Base-by-base conservation (phyloP, 176 grass and related monocot genomes). In the Eragrostis curvula region DNA sequence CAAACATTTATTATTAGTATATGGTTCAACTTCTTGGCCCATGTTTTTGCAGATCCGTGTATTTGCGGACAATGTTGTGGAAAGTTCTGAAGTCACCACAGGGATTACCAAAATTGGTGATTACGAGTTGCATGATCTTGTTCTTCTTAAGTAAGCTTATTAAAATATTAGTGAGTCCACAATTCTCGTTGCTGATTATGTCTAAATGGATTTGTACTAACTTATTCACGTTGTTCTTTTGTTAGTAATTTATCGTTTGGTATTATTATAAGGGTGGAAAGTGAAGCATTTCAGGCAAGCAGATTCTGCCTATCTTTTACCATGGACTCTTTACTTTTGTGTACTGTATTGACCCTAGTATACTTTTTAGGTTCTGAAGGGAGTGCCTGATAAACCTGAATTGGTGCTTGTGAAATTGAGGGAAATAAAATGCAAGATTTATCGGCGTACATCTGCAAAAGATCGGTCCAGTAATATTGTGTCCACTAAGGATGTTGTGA, bases 161-260 rank as follows among this genome's bases (percentile, higher is more conserved):
- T 30, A 57, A 59, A 28, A 25, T 55, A 58, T n/a, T 2, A 85
- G 42, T 62, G 1, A 85, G 23, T 52, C 10, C 64, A n/a, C n/a
- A 21, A 77, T 73, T 62, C 16, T 82, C 80, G 49, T 36, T 61
- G 24, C 7, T 49, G 39, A 67, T 82, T 55, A 41, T 63, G 45
- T 87, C 32, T 30, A 76, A 58, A 84, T 40, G 70, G 10, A 27
- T 77, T 81, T 59, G 47, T 24, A 81, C 39, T 58, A 77, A 70
- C 49, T 69, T 40, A 56, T 85, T 50, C 53, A 10, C 68, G n/a
- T 74, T 62, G 11, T 81, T 77, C 30, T 57, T 25, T 75, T 62
- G 86, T 74, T 85, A 97, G 94, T 75, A 92, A 94, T 66, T 86
- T 86, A 81, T 94, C 94, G 11, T 97, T 97, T 85, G 94, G 94